phyloP scores from a whole-genome alignment of 306 rosid species.

The Acacia melanoxylon region DNA sequence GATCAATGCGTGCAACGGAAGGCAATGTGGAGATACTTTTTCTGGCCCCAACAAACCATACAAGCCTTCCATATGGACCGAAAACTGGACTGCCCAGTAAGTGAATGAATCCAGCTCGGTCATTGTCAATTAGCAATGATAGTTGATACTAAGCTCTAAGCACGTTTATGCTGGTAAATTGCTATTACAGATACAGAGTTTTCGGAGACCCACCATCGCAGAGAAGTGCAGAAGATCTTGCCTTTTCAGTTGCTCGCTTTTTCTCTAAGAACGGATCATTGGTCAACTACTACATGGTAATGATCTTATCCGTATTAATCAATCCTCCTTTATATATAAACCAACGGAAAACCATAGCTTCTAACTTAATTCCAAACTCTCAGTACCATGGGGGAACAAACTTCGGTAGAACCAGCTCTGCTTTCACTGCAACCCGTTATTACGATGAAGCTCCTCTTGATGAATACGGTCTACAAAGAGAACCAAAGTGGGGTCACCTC shows the following conservation, averaged over 20 bases:
- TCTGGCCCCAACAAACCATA: constrained; percentile 83
- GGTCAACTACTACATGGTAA: constrained; percentile 92
- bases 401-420: constrained; percentile 85
- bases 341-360: background rate
- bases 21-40: constrained; percentile 95
- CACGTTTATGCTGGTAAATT: constrained; percentile 24
- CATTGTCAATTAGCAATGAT: background rate
- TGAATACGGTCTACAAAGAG: constrained; percentile 78
- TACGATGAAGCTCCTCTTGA: constrained; percentile 98
- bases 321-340: background rate
- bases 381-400: constrained; percentile 98
- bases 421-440: constrained; percentile 77
- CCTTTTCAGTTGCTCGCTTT: constrained; percentile 84
- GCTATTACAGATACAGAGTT: constrained; percentile 65
- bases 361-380: constrained; percentile 28
- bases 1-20: constrained; percentile 97
- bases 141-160: background rate
- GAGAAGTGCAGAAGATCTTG: constrained; percentile 92
- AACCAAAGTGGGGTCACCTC: constrained; percentile 92
- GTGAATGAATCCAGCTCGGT: constrained; percentile 33
- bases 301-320: background rate
- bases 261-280: constrained; percentile 79
- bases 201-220: constrained; percentile 95
- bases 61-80: constrained; percentile 90
- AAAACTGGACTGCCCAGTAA: constrained; percentile 99